Percentiles rank a stretch among this genome's conserved stretches.
Evolutionary conservation across 352 stramenopile species (phyloP).

Genomic region (Globisporangium orthogonon): DNA sequence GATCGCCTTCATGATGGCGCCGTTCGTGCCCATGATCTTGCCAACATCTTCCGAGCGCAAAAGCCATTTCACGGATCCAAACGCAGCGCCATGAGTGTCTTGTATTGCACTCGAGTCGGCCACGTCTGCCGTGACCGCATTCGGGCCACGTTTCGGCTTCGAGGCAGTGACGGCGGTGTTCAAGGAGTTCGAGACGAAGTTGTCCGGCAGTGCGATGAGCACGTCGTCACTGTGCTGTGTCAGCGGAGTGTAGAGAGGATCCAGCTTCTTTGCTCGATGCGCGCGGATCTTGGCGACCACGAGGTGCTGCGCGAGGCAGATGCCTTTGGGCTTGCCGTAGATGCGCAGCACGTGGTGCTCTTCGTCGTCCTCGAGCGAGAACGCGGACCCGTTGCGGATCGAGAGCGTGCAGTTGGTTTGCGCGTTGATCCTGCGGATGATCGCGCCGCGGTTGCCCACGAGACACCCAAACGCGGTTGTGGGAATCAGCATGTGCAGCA

Average conservation of each 20-base stretch:
- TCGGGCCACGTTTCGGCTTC: neutral
- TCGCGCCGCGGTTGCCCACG: conserved; percentile 38
- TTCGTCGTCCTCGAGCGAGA: conserved; percentile 34
- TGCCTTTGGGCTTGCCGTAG: conserved; percentile 46
- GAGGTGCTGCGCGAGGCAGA: conserved; percentile 54
- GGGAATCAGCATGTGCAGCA: conserved; percentile 63
- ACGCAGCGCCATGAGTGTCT: neutral
- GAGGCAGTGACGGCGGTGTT: conserved; percentile 17
- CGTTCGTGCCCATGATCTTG: conserved; percentile 54
- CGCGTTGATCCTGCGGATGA: conserved; percentile 42
- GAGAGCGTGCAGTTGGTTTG: conserved; percentile 47
- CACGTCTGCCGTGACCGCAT: neutral
- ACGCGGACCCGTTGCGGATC: conserved; percentile 27
- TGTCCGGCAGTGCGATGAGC: conserved; percentile 27
- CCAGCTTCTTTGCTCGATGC: conserved; percentile 29
- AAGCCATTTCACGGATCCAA: conserved; percentile 36
- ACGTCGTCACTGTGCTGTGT: conserved; percentile 11
- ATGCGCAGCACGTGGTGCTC: conserved; percentile 39
- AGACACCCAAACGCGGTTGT: conserved; percentile 38
- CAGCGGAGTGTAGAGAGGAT: conserved; percentile 52
- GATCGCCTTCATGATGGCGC: conserved; percentile 38
- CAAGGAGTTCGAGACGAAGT: conserved; percentile 34
- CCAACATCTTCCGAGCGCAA: conserved; percentile 38
- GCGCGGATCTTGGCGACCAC: conserved; percentile 50
- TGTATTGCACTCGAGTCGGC: conserved; percentile 1